Conservation (phyloP, 2,329 filamentous ascomycete genomes). For the Rosellinia necatrix region DNA sequence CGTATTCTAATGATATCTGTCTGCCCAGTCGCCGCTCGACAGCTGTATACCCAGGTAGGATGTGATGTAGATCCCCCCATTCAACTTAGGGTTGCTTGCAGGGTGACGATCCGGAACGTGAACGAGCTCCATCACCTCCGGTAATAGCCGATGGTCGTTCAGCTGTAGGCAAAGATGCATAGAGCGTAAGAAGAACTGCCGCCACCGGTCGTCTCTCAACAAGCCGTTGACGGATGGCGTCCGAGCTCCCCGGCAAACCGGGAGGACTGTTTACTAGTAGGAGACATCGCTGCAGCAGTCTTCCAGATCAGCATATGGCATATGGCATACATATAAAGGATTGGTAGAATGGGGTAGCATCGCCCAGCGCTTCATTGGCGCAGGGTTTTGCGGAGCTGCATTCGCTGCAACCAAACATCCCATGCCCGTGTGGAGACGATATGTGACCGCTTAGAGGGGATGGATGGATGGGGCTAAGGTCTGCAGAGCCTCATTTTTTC, state of each 20-base stretch:
- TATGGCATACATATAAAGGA: too few species aligned
- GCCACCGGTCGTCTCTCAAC: slow-evolving; percentile 2
- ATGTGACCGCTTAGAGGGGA: slow-evolving; percentile 16
- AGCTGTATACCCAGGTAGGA: slow-evolving; percentile 4
- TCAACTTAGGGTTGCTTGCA: slow-evolving; percentile 14
- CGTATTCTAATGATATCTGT: slow-evolving; percentile 13
- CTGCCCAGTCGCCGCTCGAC: slow-evolving; percentile 2
- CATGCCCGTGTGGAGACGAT: slow-evolving; percentile 10
- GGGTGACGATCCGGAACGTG: slow-evolving; percentile 6
- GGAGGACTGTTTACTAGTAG: slow-evolving; percentile 9
- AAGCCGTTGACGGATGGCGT: slow-evolving; percentile 14
- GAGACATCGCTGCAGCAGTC: slow-evolving; percentile 14
- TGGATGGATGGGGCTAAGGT: neutral
- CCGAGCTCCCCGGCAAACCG: slow-evolving; percentile 9
- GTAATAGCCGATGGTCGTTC: slow-evolving; percentile 17
- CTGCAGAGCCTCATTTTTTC: slow-evolving; percentile 24
- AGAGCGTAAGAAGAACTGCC: slow-evolving; percentile 1
- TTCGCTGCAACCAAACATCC: slow-evolving; percentile 1
- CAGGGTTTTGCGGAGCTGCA: slow-evolving; percentile 1
- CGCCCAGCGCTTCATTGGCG: slow-evolving; percentile 21
- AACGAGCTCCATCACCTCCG: slow-evolving; percentile 7
- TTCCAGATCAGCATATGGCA: slow-evolving; percentile 21
- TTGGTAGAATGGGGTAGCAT: slow-evolving; percentile 7
- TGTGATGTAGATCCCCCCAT: slow-evolving; percentile 13
- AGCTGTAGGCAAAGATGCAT: slow-evolving; percentile 17